phyloP scores from a whole-genome alignment of 495 filamentous ascomycete species.

The Hapsidospora chrysogenum region DNA sequence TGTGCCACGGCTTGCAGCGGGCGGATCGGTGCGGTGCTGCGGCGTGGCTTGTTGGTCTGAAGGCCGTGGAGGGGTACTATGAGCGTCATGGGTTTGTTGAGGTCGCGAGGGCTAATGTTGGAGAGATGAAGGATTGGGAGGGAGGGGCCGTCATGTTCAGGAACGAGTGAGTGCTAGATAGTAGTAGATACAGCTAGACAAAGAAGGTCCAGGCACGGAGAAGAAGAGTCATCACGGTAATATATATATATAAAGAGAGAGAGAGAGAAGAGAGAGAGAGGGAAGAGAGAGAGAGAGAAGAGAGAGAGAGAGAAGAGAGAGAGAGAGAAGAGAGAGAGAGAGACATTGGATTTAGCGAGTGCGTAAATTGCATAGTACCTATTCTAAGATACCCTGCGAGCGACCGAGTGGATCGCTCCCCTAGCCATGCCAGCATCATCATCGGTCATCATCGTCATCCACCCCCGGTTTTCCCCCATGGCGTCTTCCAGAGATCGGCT shows the following conservation, averaged over 20 bases:
- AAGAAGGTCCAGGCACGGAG: no score
- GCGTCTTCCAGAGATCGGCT: no score
- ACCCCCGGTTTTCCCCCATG: no score
- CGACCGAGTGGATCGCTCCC: no score
- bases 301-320: neutral
- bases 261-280: neutral
- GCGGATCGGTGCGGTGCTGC: neutral
- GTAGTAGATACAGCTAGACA: no score
- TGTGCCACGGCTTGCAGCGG: neutral
- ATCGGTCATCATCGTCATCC: no score
- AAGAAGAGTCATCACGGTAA: no score
- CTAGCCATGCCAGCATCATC: no score
- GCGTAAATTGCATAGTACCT: no score
- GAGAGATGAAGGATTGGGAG: constrained; percentile 1
- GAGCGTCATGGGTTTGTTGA: neutral
- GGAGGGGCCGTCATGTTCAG: constrained; percentile 2
- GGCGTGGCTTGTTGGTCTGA: constrained; percentile 1
- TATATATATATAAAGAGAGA: neutral
- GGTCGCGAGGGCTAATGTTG: constrained; percentile 2
- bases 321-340: neutral
- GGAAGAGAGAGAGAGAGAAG: neutral
- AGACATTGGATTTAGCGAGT: no score
- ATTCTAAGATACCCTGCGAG: no score
- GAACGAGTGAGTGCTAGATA: no score
- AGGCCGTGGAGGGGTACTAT: neutral